Evolutionary conservation across 73 alveolate species (phyloP), one percentile per base, ranked within the genome.

Genomic region (Stentor roeselii): DNA sequence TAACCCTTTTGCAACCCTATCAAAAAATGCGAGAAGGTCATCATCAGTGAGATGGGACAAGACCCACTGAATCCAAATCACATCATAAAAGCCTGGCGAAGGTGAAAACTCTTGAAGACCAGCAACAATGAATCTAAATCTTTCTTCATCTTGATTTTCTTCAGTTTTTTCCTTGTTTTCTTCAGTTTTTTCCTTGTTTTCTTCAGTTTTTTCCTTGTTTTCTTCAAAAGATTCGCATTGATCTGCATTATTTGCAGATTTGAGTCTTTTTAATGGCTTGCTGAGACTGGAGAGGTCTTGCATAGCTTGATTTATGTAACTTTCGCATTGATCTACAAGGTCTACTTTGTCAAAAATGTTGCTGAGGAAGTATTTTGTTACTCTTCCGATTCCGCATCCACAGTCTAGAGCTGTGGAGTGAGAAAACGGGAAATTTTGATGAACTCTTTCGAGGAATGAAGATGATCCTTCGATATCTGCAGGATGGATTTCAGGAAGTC

Each of bases 371-470:
- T 78, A 67, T 76, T 91, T 92, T 4, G 96, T 84, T 1, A 92
- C 88, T 85, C 98, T 83, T 36, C 98, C 98, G 21, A 92, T 92
- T 58, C 98, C 98, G n/a, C 94, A 92, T 27, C 96, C 98, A 85
- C 94, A 88, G 60, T 92, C 98, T 3, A 92, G 61, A 21, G 93
- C 95, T 37, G 91, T 76, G 6, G 14, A 61, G 30, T 76, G 82
- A 21, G 86, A 87, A 2, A 91, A 39, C 75, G 59, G 61, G 4
- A 39, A 38, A 34, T 36, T 61, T 3, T 59, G 84, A 40, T 42
- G 59, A 38, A 87, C 80, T 3, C 74, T 37, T 41, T 86, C 83
- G n/a, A 91, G 41, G 78, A 89, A 82, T 42, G 38, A 74, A 39
- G 75, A 39, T 39, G 94, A 89, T 15, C 90, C 84, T 75, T 75